Conservation (phyloP, 2,329 filamentous ascomycete genomes). For the Hymenoscyphus occultus region DNA sequence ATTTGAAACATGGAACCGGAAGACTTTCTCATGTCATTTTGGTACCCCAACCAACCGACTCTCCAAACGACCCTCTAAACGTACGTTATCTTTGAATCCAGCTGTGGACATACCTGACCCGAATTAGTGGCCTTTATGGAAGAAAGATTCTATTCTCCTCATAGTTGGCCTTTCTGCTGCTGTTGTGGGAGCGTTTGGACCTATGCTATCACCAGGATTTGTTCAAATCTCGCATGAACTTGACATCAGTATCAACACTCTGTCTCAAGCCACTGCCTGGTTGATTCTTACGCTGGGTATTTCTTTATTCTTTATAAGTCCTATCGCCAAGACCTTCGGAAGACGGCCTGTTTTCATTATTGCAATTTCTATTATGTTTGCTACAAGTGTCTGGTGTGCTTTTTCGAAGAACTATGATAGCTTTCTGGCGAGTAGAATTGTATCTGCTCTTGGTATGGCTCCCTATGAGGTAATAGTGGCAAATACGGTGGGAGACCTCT, state of each 20-base stretch:
- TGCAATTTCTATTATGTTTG: constrained; percentile 47
- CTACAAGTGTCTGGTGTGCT: constrained; percentile 47
- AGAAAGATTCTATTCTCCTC: constrained; percentile 45
- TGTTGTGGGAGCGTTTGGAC: constrained; percentile 50
- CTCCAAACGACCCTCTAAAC: constrained; percentile 49
- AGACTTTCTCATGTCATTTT: constrained; percentile 26
- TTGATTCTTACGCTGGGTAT: constrained; percentile 47
- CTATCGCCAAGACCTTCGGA: constrained; percentile 50
- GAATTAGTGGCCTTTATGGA: constrained; percentile 42
- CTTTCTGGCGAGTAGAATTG: constrained; percentile 46
- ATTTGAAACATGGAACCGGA: constrained; percentile 30
- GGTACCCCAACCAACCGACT: constrained; percentile 46
- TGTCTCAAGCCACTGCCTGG: constrained; percentile 48
- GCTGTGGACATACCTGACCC: background rate
- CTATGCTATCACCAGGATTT: constrained; percentile 51
- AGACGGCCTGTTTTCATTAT: constrained; percentile 49
- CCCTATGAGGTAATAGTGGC: constrained; percentile 52
- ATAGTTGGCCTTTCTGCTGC: constrained; percentile 46
- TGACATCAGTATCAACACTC: constrained; percentile 42
- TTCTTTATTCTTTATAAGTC: constrained; percentile 49
- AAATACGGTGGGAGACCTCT: constrained; percentile 46
- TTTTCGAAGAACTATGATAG: constrained; percentile 43
- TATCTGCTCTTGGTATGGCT: constrained; percentile 49
- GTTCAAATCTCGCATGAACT: constrained; percentile 45
- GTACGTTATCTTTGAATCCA: constrained; percentile 33